Conservation (phyloP, 2,329 filamentous ascomycete species). For the Penicillium sp. region DNA sequence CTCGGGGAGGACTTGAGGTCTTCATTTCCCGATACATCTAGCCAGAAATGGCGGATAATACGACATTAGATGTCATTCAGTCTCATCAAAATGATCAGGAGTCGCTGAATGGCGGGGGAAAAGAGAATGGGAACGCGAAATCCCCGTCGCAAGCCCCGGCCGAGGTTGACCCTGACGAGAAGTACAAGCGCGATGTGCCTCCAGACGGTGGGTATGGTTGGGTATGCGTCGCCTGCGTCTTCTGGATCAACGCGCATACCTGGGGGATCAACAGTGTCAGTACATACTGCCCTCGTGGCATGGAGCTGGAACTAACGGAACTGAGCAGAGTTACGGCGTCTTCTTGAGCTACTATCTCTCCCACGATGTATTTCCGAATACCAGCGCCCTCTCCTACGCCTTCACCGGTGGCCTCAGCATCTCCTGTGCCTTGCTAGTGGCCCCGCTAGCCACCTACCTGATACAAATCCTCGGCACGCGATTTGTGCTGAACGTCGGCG, state of each 20-base stretch:
- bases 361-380: slow-evolving; percentile 54
- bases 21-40: not conserved
- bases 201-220: slow-evolving; percentile 62
- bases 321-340: slow-evolving; percentile 50
- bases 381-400: slow-evolving; percentile 56
- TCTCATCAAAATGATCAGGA: slow-evolving; percentile 18
- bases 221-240: slow-evolving; percentile 57
- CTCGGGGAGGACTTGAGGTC: not conserved
- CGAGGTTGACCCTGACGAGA: slow-evolving; percentile 27
- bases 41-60: slow-evolving; percentile 32
- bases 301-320: not conserved
- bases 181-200: slow-evolving; percentile 34
- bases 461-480: slow-evolving; percentile 55
- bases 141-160: slow-evolving; percentile 2
- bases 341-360: slow-evolving; percentile 61
- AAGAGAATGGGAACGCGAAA: slow-evolving; percentile 11
- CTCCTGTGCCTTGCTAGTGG: slow-evolving; percentile 56
- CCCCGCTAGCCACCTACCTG: slow-evolving; percentile 55
- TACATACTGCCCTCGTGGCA: slow-evolving; percentile 1
- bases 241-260: slow-evolving; percentile 66
- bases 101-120: slow-evolving; percentile 6
- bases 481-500: slow-evolving; percentile 55
- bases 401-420: slow-evolving; percentile 62
- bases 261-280: slow-evolving; percentile 70
- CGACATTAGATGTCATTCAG: slow-evolving; percentile 31